phyloP scores from a whole-genome alignment of 371 early-diverging fungal species.

The Mucor piriformis region DNA sequence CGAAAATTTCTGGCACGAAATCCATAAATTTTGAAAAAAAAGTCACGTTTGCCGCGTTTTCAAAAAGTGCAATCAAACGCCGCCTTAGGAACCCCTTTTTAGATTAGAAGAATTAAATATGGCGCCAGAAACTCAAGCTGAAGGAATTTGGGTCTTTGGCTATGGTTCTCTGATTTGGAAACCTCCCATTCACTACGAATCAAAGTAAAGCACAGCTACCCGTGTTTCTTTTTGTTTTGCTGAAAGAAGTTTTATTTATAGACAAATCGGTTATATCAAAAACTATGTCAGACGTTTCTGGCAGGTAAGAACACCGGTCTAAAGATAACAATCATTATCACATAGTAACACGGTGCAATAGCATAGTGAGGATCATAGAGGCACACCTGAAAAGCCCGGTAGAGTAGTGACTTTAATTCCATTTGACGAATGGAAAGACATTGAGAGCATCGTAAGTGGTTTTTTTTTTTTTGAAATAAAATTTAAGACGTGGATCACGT shows the following conservation, averaged over 20 bases:
- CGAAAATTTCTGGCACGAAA: conserved; percentile 26
- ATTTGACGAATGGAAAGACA: conserved; percentile 60
- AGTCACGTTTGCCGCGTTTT: too few relatives aligned
- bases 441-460: conserved; percentile 42
- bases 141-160: conserved; percentile 84
- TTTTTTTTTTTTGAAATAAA: not conserved
- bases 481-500: not conserved
- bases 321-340: too few relatives aligned
- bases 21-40: conserved; percentile 11
- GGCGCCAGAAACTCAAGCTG: not conserved
- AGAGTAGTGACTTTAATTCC: conserved; percentile 90
- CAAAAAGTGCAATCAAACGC: too few relatives aligned
- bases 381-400: conserved; percentile 82
- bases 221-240: conserved; percentile 2
- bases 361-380: conserved; percentile 91
- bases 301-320: too few relatives aligned
- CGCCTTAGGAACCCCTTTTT: too few relatives aligned
- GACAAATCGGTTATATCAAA: conserved; percentile 76
- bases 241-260: conserved; percentile 9
- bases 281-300: conserved; percentile 87
- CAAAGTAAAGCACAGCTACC: conserved; percentile 25
- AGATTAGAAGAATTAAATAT: not conserved
- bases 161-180: conserved; percentile 92
- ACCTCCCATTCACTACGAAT: conserved; percentile 61
- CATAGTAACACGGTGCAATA: too few relatives aligned